Base-by-base conservation (phyloP, 106 monocot species). In the Narthecium ossifragum region DNA sequence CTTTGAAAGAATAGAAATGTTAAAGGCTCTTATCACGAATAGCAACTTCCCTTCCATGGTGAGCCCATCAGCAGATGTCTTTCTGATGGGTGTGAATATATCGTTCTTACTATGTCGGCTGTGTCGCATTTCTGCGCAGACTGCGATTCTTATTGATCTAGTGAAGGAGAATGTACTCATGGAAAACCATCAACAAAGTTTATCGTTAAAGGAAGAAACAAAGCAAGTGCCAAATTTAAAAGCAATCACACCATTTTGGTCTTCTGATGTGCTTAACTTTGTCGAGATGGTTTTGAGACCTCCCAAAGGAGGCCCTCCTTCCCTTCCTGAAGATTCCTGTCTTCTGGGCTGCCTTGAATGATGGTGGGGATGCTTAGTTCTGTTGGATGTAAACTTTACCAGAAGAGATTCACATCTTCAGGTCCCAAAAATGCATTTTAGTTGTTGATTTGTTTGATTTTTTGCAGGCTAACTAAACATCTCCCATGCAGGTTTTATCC, bases 41-140 rank as follows among this genome's bases (percentile, higher is more conserved):
- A 90, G 66, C 58, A 58, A 28, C 20, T 83, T 78, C 54, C 83
- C 90, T 62, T 82, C 85, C 24, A 85, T 93, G 93, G 93, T 93
- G 47, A 64, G 50, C 11, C 26, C 1, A 37, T 61, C 4, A 30
- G 51, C n/a, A n/a, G n/a, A n/a, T n/a, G n/a, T n/a, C n/a, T n/a
- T n/a, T n/a, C n/a, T n/a, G n/a, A n/a, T n/a, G 33, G 9, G 29
- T 33, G 17, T 39, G 18, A 20, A 15, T 26, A 6, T 37, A 47
- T 6, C 8, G 6, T 18, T 43, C 38, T 2, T 24, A 34, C 31
- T 45, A 51, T 33, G 26, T 65, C 31, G 18, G 27, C 39, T 26
- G 12, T 31, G 4, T 60, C 12, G 10, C 29, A 27, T 46, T 22
- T 12, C 15, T 57, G 13, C 18, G 15, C 63, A n/a, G n/a, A n/a